Percentiles rank a stretch among this genome's conserved stretches.
These are phyloP conservation scores for Rhodomyrtus psidioides DNA, from an alignment of 441 rosid species.

Conservation along the genomic window DNA sequence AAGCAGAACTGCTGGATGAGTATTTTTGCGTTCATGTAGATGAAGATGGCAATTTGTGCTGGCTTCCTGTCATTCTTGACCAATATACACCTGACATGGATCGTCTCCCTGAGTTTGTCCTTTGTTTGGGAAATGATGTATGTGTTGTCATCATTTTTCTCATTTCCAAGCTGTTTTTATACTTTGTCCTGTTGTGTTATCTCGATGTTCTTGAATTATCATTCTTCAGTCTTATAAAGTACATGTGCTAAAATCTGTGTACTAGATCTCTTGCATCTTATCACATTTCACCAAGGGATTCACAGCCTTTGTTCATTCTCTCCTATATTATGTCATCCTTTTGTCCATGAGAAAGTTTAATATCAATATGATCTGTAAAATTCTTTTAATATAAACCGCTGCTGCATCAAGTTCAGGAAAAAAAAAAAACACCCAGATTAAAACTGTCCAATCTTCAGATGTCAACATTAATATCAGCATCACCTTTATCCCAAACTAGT, in stretches of 20 bases:
- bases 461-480: too few relatives aligned
- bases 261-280: neutral
- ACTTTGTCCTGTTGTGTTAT: neutral
- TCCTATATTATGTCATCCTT: neutral
- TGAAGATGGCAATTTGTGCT: conserved; percentile 52
- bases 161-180: neutral
- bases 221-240: neutral
- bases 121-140: conserved; percentile 94
- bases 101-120: conserved; percentile 80
- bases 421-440: neutral
- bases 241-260: neutral
- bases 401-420: neutral
- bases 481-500: too few relatives aligned
- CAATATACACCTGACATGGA: conserved; percentile 97
- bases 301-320: neutral
- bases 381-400: neutral
- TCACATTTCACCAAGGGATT: neutral
- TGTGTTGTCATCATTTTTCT: conserved; percentile 12
- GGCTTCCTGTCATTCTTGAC: conserved; percentile 91
- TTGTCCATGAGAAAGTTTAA: neutral
- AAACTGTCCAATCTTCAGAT: neutral
- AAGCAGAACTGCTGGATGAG: conserved; percentile 76
- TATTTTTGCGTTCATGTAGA: conserved; percentile 70
- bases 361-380: neutral
- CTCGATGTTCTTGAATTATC: neutral